A percentile compares a stretch with the other conserved stretches of the same genome.
phyloP scores from a whole-genome alignment of 257 asterid species.

The Solanum corneliomulleri region DNA sequence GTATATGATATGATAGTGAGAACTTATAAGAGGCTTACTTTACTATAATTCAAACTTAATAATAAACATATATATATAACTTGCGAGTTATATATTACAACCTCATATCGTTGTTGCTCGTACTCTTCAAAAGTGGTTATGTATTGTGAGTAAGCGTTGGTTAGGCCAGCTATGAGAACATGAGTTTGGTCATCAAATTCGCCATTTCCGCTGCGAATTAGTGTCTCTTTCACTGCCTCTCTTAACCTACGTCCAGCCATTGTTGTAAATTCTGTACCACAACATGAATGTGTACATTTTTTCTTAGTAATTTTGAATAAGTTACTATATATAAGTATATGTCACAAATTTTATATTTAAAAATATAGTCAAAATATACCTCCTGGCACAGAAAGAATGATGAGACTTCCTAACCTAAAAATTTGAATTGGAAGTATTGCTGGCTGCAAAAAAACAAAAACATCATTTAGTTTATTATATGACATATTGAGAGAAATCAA shows the following conservation, averaged over 20 bases:
- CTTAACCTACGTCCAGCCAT: slow-evolving; percentile 61
- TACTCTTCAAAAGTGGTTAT: slow-evolving; percentile 49
- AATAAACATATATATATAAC: background rate
- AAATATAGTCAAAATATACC: slow-evolving; percentile 10
- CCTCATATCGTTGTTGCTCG: slow-evolving; percentile 54
- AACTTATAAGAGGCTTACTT: background rate
- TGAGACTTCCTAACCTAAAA: slow-evolving; percentile 35
- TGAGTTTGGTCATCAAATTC: slow-evolving; percentile 25
- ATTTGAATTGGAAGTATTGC: slow-evolving; percentile 54
- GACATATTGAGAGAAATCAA: background rate
- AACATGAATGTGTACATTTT: background rate
- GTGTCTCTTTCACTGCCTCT: slow-evolving; percentile 44
- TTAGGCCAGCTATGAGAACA: slow-evolving; percentile 45
- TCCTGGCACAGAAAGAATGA: slow-evolving; percentile 48
- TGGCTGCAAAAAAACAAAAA: slow-evolving; percentile 21
- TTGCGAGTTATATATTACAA: background rate
- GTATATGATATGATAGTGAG: background rate
- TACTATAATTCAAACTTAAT: background rate
- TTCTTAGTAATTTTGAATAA: background rate
- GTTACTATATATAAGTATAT: background rate
- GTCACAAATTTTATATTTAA: background rate
- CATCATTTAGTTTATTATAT: background rate
- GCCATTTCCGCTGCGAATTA: slow-evolving; percentile 26
- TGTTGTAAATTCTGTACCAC: slow-evolving; percentile 45
- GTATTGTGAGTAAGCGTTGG: slow-evolving; percentile 50